These are phyloP conservation scores for Dianthus caryophyllus DNA, from an alignment of 148 eudicot species.

Conservation along the genomic window DNA sequence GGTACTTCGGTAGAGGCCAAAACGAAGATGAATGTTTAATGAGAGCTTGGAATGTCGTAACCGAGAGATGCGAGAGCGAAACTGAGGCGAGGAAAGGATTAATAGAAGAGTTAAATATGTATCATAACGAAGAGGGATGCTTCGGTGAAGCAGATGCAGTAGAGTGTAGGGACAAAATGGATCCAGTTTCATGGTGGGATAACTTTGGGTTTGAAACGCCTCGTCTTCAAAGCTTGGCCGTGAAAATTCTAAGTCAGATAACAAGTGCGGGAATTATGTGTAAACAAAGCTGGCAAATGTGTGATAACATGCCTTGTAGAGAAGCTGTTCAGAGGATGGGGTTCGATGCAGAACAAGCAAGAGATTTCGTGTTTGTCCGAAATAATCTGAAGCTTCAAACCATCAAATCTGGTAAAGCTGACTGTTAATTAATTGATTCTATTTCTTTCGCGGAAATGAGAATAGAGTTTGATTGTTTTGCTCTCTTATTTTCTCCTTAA, in stretches of 20 bases:
- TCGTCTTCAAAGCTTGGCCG: constrained; percentile 30
- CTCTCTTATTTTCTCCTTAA: too few species aligned
- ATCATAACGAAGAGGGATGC: constrained; percentile 27
- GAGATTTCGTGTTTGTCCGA: constrained; percentile 38
- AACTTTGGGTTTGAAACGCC: constrained; percentile 46
- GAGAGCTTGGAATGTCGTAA: constrained; percentile 35
- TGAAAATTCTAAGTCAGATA: constrained; percentile 38
- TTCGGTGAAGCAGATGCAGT: constrained; percentile 40
- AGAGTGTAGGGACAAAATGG: constrained; percentile 40
- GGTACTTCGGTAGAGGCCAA: constrained; percentile 31
- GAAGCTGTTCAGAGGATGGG: constrained; percentile 27
- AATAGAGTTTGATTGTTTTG: not conserved
- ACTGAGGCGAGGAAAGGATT: constrained; percentile 22
- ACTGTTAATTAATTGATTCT: not conserved
- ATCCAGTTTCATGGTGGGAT: constrained; percentile 50
- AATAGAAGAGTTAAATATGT: constrained; percentile 33
- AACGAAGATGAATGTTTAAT: constrained; percentile 25
- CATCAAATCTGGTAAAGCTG: constrained; percentile 20
- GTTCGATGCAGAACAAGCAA: constrained; percentile 23
- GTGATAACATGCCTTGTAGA: constrained; percentile 31
- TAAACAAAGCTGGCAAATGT: constrained; percentile 30
- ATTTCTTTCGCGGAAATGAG: too few species aligned
- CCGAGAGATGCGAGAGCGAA: constrained; percentile 33
- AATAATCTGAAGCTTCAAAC: constrained; percentile 39
- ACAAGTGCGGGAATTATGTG: constrained; percentile 32